phyloP scores from a whole-genome alignment of 2,329 filamentous ascomycete genomes.

The Fusarium sp. region DNA sequence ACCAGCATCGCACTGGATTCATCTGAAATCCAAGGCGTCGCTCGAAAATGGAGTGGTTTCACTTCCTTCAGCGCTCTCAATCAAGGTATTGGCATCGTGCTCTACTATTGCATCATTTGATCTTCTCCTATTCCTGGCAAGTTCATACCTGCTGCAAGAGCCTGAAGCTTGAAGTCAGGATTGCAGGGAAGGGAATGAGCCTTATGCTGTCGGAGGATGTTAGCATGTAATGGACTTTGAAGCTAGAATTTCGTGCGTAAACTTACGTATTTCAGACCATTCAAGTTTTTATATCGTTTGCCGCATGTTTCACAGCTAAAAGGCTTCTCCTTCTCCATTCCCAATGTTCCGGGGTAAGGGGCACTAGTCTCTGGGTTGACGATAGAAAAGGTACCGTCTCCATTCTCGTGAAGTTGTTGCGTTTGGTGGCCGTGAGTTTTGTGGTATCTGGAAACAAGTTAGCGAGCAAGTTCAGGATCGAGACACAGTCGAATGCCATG shows the following conservation, averaged over 20 bases:
- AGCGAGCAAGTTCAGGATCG: not conserved
- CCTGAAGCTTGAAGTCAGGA: constrained; percentile 71
- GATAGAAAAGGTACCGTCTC: constrained; percentile 96
- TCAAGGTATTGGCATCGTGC: not conserved
- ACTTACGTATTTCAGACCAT: constrained; percentile 92
- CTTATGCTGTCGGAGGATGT: constrained; percentile 65
- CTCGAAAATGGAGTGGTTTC: not conserved
- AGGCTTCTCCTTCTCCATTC: constrained; percentile 99
- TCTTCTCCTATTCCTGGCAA: constrained; percentile 58
- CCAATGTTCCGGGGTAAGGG: constrained; percentile 93
- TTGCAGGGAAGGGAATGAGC: constrained; percentile 90
- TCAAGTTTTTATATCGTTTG: constrained; percentile 99
- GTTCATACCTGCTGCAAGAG: constrained; percentile 55
- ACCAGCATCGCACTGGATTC: not conserved
- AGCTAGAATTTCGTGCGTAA: constrained; percentile 9
- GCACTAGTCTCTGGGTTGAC: constrained; percentile 95
- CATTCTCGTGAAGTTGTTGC: constrained; percentile 95
- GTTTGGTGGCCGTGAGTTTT: constrained; percentile 93
- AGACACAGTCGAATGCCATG: not conserved
- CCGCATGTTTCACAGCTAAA: constrained; percentile 97
- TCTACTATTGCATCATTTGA: constrained; percentile 47
- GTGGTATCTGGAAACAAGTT: constrained; percentile 64
- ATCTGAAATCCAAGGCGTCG: not conserved
- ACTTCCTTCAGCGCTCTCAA: not conserved
- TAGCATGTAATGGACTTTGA: constrained; percentile 37